Evolutionary conservation across 202 grass and related monocot genomes (phyloP), one percentile per base, ranked within the genome.

Genomic region (Panicum virgatum): DNA sequence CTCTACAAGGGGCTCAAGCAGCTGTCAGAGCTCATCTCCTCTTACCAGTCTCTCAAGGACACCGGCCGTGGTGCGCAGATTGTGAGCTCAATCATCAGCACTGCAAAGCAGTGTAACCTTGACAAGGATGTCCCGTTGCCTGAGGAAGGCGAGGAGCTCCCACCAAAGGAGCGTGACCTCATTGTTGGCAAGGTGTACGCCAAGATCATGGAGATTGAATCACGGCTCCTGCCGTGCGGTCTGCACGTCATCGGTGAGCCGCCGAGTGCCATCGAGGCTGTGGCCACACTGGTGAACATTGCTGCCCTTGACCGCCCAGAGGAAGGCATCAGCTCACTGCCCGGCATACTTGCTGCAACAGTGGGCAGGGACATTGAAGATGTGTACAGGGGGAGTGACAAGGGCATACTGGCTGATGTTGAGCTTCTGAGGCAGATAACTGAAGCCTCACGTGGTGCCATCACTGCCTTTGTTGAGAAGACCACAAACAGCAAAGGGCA

Each of bases 1-100:
- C 89, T 98, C 34, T 98, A 98, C 92, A 98, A 98, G 89, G 96
- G 92, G 29, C 96, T 98, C 83, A 98, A 98, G 89, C 96, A 98
- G 77, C 90, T 98, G 40, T 88, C 96, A 7, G 96, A 98, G 87
- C 92, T 98, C 38, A 98, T 98, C 53, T 88, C 96, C 9, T 98
- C 96, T 3, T 98, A 98, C 85, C 96, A 98, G 72, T 98, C 96
- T 0, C 85, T 98, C 69, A 98, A 98, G 86, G 96, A 98, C 81
- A 93, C 96, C 0, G 96, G 96, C 10, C 93, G 96, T 50, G 96
- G 96, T 26, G 62, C 48, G 18, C 96, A 98, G 77, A 98, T 98
- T 44, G 96, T 98, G 45, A 96, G 91, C 87, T 96, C 96, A 44
- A 96, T 98, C 72, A 81, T 98, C 62, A 92, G 96, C 84, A 98